Conservation (phyloP, 148 eudicot species). For the Pouteria glomerata region DNA sequence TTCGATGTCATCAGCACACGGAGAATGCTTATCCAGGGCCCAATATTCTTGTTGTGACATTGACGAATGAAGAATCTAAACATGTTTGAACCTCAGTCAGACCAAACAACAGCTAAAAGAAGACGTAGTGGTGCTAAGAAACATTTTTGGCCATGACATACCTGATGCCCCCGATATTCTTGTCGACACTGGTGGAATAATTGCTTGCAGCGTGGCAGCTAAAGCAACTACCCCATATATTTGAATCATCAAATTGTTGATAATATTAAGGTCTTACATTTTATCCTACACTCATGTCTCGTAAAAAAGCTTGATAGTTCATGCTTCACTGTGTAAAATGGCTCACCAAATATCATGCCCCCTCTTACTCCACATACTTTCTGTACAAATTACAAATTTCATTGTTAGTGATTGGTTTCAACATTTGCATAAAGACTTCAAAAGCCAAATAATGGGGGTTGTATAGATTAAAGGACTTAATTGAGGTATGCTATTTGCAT, state of each 20-base stretch:
- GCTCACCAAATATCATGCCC: too few relatives aligned
- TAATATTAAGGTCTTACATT: slow-evolving; percentile 51
- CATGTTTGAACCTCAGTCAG: slow-evolving; percentile 78
- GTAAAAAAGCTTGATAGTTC: not conserved
- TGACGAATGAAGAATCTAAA: slow-evolving; percentile 79
- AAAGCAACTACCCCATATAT: slow-evolving; percentile 70
- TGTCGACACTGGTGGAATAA: slow-evolving; percentile 88
- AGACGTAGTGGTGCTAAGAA: slow-evolving; percentile 76
- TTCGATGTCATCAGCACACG: slow-evolving; percentile 64
- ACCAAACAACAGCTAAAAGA: slow-evolving; percentile 68
- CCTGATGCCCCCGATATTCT: slow-evolving; percentile 75
- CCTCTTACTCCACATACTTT: not conserved
- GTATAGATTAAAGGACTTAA: not conserved
- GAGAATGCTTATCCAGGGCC: slow-evolving; percentile 88
- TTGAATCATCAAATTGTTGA: slow-evolving; percentile 50
- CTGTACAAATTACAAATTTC: not conserved
- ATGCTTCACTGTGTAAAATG: too few relatives aligned
- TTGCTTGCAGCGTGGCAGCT: slow-evolving; percentile 82
- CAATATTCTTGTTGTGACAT: slow-evolving; percentile 77
- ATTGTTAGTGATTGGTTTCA: not conserved
- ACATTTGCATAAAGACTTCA: too few relatives aligned
- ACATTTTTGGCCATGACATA: slow-evolving; percentile 76
- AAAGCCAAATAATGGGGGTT: not conserved
- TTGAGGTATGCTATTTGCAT: not conserved
- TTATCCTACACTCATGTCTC: not conserved